A percentile compares a stretch with the other conserved stretches of the same genome.
These are phyloP conservation scores for Talaromyces thailandensis DNA, from an alignment of 495 filamentous ascomycete genomes.

Conservation along the genomic window DNA sequence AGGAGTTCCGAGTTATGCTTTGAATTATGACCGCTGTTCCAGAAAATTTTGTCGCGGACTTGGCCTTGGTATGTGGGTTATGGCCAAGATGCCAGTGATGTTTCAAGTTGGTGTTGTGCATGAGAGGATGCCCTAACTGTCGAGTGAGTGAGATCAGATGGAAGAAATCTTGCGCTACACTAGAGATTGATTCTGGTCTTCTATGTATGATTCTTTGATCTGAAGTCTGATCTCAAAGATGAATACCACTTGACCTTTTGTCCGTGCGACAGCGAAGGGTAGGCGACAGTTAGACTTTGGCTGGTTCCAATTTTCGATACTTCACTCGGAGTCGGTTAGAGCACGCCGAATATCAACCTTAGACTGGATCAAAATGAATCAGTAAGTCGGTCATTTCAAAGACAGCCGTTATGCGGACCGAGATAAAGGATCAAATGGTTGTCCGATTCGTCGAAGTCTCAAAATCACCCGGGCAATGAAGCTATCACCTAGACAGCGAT, in stretches of 20 bases:
- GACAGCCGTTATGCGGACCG: neutral
- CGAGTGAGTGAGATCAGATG: neutral
- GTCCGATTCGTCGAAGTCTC: neutral
- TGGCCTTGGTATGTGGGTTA: neutral
- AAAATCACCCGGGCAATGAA: neutral
- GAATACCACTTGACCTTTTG: neutral
- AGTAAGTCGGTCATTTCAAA: neutral
- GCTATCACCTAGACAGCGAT: neutral
- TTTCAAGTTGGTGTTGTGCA: neutral
- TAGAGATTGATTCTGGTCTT: neutral
- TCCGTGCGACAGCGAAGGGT: neutral
- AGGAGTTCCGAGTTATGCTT: no score
- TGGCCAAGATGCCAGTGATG: neutral
- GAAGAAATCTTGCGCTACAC: neutral
- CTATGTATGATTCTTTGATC: neutral
- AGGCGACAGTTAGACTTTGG: neutral
- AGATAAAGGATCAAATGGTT: neutral
- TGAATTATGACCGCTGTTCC: neutral
- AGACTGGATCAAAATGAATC: no score
- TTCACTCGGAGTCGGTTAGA: neutral
- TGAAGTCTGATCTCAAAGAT: neutral
- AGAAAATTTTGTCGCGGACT: neutral
- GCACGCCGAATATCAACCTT: neutral
- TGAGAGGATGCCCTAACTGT: neutral
- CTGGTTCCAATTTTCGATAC: neutral